A percentile compares a stretch with the other conserved stretches of the same genome.
Conservation (phyloP, 2,329 filamentous ascomycete genomes). For the Macrophomina phaseolina region DNA sequence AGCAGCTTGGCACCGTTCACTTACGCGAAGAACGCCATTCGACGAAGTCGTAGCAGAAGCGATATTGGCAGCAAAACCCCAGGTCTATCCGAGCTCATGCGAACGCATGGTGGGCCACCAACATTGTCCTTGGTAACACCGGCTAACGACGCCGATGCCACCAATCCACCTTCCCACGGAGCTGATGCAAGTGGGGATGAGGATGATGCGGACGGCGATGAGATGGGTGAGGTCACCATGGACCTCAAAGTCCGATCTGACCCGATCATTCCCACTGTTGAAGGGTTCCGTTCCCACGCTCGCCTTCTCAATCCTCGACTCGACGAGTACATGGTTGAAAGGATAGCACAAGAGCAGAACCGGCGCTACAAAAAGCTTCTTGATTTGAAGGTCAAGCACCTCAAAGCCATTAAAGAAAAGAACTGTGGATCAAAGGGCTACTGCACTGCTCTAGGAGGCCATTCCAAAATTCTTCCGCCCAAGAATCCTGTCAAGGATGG, state of each 20-base stretch:
- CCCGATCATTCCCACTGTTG: slow-evolving; percentile 71
- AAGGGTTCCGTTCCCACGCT: slow-evolving; percentile 79
- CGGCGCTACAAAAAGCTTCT: slow-evolving; percentile 79
- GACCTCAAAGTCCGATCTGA: slow-evolving; percentile 68
- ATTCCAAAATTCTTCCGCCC: slow-evolving; percentile 65
- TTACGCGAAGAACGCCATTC: slow-evolving; percentile 51
- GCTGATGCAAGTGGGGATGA: slow-evolving; percentile 39
- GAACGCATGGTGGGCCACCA: slow-evolving; percentile 63
- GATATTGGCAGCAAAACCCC: slow-evolving; percentile 56
- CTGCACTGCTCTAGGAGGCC: slow-evolving; percentile 72
- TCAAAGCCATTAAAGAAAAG: slow-evolving; percentile 60
- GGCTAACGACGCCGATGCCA: slow-evolving; percentile 41
- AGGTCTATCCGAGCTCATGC: slow-evolving; percentile 61
- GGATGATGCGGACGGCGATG: slow-evolving; percentile 46
- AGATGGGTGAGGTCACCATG: slow-evolving; percentile 58
- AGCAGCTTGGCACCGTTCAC: slow-evolving; percentile 42
- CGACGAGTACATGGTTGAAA: slow-evolving; percentile 71
- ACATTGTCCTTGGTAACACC: slow-evolving; percentile 61
- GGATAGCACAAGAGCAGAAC: slow-evolving; percentile 81
- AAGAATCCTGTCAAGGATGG: slow-evolving; percentile 60
- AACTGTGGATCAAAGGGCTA: slow-evolving; percentile 66
- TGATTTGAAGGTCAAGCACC: slow-evolving; percentile 72
- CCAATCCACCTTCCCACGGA: slow-evolving; percentile 30
- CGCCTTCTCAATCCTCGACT: slow-evolving; percentile 76
- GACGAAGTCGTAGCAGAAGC: slow-evolving; percentile 62